A percentile compares a stretch with the other conserved stretches of the same genome.
Conservation (phyloP, 129 eudicot genomes). For the Pittosporum tobira region DNA sequence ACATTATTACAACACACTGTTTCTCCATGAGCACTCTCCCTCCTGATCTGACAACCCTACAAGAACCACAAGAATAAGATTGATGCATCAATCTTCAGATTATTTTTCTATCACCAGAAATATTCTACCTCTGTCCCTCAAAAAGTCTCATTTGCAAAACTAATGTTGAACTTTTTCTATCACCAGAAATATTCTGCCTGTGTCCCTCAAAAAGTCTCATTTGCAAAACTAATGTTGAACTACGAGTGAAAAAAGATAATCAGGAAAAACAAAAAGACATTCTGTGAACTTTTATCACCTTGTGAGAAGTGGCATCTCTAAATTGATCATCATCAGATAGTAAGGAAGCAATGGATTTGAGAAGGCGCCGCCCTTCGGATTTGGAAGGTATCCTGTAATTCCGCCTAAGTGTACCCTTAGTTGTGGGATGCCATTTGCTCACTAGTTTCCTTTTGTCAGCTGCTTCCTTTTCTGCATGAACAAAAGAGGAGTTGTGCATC, state of each 20-base stretch:
- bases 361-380: slow-evolving; percentile 82
- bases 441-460: slow-evolving; percentile 64
- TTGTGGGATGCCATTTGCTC: slow-evolving; percentile 99
- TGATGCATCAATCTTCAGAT: not conserved
- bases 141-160: too few species aligned
- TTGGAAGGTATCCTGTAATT: slow-evolving; percentile 63
- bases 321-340: slow-evolving; percentile 97
- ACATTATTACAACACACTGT: slow-evolving; percentile 86
- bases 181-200: not conserved
- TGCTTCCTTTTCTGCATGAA: slow-evolving; percentile 69
- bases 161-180: not conserved
- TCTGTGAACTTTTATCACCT: slow-evolving; percentile 32
- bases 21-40: slow-evolving; percentile 91
- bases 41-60: slow-evolving; percentile 89
- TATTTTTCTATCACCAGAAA: not conserved
- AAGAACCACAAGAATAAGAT: not conserved
- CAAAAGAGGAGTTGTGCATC: not conserved
- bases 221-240: not conserved
- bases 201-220: too few species aligned
- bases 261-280: not conserved
- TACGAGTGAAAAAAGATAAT: not conserved
- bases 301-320: slow-evolving; percentile 94
- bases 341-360: slow-evolving; percentile 73
- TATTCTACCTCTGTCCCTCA: too few species aligned
- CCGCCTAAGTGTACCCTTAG: slow-evolving; percentile 89